Evolutionary conservation across 2,329 filamentous ascomycete species (phyloP).

Genomic region (Botryotinia narcissicola): DNA sequence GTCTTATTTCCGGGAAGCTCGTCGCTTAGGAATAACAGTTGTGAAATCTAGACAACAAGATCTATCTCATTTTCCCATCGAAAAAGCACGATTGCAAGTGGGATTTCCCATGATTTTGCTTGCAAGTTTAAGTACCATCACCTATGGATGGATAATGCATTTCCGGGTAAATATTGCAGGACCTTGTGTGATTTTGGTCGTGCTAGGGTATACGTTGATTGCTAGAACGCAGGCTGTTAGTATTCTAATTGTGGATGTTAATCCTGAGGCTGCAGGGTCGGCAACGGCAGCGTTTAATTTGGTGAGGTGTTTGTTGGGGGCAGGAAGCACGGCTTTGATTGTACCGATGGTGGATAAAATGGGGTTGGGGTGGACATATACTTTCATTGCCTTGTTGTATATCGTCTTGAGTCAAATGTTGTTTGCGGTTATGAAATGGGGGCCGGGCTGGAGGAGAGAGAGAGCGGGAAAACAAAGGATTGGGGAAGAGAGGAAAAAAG

Average conservation of each 20-base stretch:
- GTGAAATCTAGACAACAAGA: slow-evolving; percentile 53
- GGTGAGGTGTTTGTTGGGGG: slow-evolving; percentile 54
- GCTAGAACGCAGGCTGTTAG: slow-evolving; percentile 53
- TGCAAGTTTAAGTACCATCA: slow-evolving; percentile 46
- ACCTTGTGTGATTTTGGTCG: slow-evolving; percentile 47
- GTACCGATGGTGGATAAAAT: slow-evolving; percentile 51
- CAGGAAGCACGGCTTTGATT: slow-evolving; percentile 51
- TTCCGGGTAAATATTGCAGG: slow-evolving; percentile 45
- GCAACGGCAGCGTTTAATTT: slow-evolving; percentile 58
- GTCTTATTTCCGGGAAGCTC: slow-evolving; percentile 65
- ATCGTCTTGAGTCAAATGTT: slow-evolving; percentile 44
- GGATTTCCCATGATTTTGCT: slow-evolving; percentile 52
- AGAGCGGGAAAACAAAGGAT: slow-evolving; percentile 31
- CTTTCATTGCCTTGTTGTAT: slow-evolving; percentile 46
- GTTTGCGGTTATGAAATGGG: slow-evolving; percentile 44
- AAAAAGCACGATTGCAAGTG: slow-evolving; percentile 50
- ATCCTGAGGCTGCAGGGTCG: slow-evolving; percentile 51
- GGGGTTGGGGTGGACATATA: slow-evolving; percentile 53
- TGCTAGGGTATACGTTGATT: slow-evolving; percentile 50
- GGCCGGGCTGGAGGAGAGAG: slow-evolving; percentile 45
- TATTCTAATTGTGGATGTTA: slow-evolving; percentile 55
- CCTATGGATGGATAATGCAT: slow-evolving; percentile 54
- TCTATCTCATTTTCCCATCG: slow-evolving; percentile 50
- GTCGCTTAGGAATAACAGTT: slow-evolving; percentile 50
- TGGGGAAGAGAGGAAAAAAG: slow-evolving; percentile 14